Evolutionary conservation across 2,329 filamentous ascomycete genomes (phyloP), one percentile per base, ranked within the genome.

Genomic region (Seiridium cupressi): DNA sequence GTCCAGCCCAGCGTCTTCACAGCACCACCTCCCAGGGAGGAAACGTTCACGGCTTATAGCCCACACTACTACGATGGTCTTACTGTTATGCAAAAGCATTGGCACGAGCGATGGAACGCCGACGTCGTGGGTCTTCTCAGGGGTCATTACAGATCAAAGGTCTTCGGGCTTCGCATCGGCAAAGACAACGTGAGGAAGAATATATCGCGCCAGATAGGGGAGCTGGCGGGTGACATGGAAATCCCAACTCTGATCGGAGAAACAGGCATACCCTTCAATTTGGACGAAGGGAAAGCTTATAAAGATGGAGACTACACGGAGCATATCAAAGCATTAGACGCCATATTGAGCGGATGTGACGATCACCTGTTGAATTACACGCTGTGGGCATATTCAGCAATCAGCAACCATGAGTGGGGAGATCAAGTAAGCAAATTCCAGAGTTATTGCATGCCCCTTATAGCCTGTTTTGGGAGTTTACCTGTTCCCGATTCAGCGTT

Each of bases 51-150:
- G 51, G 64, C 62, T 5, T 66, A 67, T 61, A 65, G 63, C 42
- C 66, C 66, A 3, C 67, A 69, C 47, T 69, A 65, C 60, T 69
- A 69, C 56, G 67, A 69, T 49, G 65, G 63, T 3, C 54, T 69
- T 9, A 69, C 67, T 4, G 53, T 69, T 11, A 66, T 68, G 67
- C 65, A 61, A 42, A 54, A 61, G 32, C 67, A 66, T 32, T 69
- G 66, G 66, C 63, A 68, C 56, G 64, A 60, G 56, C 48, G 60
- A 44, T 69, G 66, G 65, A 68, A 69, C 53, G 63, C 65, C 34
- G 67, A 69, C 47, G 62, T 69, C 2, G 60, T 69, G 3, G 57
- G 65, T 1, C 49, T 69, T 10, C 61, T 69, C n/a, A 60, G 67
- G 6, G 67, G 67, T 4, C 53, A 63, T 51, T 65, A 68, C 46